Percentiles rank a stretch among this genome's conserved stretches.
Conservation (phyloP, 2,329 filamentous ascomycete genomes). For the Periglandula ipomoeae region DNA sequence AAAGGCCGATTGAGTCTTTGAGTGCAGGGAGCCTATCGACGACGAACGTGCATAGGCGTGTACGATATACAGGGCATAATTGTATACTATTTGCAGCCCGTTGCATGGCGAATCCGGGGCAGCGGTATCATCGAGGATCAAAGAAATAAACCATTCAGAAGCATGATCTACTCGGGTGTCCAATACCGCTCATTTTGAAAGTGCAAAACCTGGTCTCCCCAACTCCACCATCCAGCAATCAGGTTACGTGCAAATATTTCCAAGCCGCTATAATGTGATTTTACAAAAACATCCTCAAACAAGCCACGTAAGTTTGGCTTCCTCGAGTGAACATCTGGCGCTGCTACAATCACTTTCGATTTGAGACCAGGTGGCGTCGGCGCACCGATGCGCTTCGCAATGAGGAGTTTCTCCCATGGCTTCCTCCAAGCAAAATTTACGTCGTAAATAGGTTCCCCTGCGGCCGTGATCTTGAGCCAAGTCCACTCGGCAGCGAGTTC, state of each 20-base stretch:
- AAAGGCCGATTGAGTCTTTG: too few species aligned
- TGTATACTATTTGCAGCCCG: conserved; percentile 21
- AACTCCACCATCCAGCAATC: conserved; percentile 68
- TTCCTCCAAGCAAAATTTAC: conserved; percentile 57
- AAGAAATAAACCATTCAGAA: not conserved
- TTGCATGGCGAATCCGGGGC: not conserved
- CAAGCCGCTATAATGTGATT: conserved; percentile 44
- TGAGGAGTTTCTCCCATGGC: conserved; percentile 65
- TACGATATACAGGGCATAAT: conserved; percentile 19
- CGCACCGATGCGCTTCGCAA: conserved; percentile 39
- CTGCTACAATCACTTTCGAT: conserved; percentile 53
- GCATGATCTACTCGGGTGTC: conserved; percentile 15
- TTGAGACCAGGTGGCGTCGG: conserved; percentile 16
- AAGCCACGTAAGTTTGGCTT: conserved; percentile 63
- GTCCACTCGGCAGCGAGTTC: conserved; percentile 61
- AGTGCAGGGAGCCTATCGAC: not conserved
- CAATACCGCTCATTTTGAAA: conserved; percentile 55
- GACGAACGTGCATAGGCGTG: conserved; percentile 6
- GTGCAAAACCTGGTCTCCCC: conserved; percentile 64
- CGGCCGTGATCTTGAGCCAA: conserved; percentile 64
- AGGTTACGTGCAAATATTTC: conserved; percentile 71
- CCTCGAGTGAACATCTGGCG: conserved; percentile 68
- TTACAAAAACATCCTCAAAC: conserved; percentile 45
- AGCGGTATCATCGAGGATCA: not conserved
- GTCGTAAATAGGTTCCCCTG: conserved; percentile 55